Evolutionary conservation across 140 eudicot species (phyloP).

Genomic region (Erigeron philadelphicus): DNA sequence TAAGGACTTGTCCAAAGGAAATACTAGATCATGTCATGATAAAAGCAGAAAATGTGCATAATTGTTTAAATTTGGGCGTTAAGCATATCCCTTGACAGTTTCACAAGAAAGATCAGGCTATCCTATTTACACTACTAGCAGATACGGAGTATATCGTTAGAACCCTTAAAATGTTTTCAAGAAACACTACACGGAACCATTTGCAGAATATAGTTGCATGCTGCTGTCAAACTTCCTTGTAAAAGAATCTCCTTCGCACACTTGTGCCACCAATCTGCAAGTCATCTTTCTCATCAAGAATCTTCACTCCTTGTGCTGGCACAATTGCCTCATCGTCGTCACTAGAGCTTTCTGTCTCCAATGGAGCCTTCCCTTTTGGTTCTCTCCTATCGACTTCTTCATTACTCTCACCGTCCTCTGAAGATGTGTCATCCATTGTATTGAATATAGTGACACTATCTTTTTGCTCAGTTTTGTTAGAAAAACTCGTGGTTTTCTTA

Average conservation of each 20-base stretch:
- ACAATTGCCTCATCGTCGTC: conserved; percentile 24
- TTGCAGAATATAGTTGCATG: conserved; percentile 4
- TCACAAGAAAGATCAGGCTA: conserved; percentile 18
- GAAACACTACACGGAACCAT: conserved; percentile 9
- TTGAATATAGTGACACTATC: conserved; percentile 47
- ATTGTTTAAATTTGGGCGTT: not conserved
- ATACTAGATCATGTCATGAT: not conserved
- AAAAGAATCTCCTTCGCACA: conserved; percentile 51
- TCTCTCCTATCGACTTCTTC: conserved; percentile 25
- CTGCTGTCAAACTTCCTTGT: conserved; percentile 17
- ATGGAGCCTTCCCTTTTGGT: conserved; percentile 44
- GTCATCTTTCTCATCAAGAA: conserved; percentile 29
- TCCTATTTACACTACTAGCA: conserved; percentile 2
- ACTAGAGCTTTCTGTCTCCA: conserved; percentile 33
- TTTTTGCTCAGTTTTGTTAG: conserved; percentile 47
- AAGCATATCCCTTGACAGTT: conserved; percentile 10
- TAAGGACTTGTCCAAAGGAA: not conserved
- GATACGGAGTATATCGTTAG: not conserved
- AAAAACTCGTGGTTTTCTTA: conserved; percentile 45
- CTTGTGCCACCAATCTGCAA: conserved; percentile 34
- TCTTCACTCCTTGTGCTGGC: conserved; percentile 27
- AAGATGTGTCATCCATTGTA: conserved; percentile 36
- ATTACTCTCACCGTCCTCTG: conserved; percentile 28
- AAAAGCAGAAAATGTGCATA: not conserved
- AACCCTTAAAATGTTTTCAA: conserved; percentile 1